Conservation (phyloP, 1,284 basidiomycete species). For the Tilletia horrida region DNA sequence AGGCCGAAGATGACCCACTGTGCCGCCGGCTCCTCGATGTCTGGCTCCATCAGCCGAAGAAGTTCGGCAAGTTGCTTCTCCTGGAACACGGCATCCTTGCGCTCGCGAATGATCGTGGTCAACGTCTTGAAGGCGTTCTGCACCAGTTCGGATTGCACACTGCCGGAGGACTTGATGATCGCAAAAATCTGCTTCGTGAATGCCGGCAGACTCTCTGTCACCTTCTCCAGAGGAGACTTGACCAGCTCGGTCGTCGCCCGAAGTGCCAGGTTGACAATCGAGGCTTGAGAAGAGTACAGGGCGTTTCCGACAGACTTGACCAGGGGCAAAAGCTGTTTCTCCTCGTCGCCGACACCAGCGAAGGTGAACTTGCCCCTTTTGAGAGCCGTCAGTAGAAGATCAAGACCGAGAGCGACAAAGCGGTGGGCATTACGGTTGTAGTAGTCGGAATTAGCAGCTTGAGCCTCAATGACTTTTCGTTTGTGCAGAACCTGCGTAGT, state of each 20-base stretch:
- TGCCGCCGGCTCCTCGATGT: slow-evolving; percentile 82
- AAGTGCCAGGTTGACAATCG: slow-evolving; percentile 75
- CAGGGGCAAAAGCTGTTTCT: slow-evolving; percentile 59
- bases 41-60: slow-evolving; percentile 78
- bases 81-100: slow-evolving; percentile 72
- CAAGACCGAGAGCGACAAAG: slow-evolving; percentile 87
- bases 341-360: slow-evolving; percentile 55
- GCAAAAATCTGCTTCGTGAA: slow-evolving; percentile 81
- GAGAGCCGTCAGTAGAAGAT: slow-evolving; percentile 83
- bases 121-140: slow-evolving; percentile 86
- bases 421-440: slow-evolving; percentile 63
- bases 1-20: slow-evolving; percentile 84
- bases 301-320: slow-evolving; percentile 85
- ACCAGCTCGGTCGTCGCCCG: slow-evolving; percentile 77
- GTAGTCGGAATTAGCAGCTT: slow-evolving; percentile 53
- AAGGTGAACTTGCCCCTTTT: slow-evolving; percentile 78
- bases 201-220: slow-evolving; percentile 75
- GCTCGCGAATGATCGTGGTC: slow-evolving; percentile 79
- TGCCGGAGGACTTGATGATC: slow-evolving; percentile 78
- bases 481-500: slow-evolving; percentile 37
- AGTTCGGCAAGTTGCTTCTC: slow-evolving; percentile 86
- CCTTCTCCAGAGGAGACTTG: slow-evolving; percentile 76
- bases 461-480: slow-evolving; percentile 44
- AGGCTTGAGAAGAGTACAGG: slow-evolving; percentile 76
- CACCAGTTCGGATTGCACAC: slow-evolving; percentile 75